Evolutionary conservation across 768 basidiomycete genomes (phyloP), one percentile per base, ranked within the genome.

Genomic region (Scleroderma citrinum): DNA sequence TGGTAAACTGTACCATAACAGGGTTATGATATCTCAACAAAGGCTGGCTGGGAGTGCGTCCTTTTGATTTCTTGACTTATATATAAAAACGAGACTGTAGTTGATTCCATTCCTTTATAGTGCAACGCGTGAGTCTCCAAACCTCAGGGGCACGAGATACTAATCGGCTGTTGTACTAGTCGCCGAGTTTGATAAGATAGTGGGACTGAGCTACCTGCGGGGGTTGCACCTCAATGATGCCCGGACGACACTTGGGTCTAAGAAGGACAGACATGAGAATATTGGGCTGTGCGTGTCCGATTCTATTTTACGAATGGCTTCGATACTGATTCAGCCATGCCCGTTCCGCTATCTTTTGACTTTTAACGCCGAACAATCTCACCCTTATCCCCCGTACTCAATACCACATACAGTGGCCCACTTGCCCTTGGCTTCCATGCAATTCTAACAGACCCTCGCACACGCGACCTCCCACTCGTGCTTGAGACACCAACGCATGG

Each of bases 161-260:
- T 31, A 44, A 14, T 44, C 24, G 16, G 35, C 14, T 17, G 21
- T 23, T 31, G 13, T 19, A 10, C 12, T 55, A 81, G 87, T 91
- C 65, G 58, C 69, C 11, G 68, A 76, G 40, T 91, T 93, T 56
- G 82, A 87, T 29, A 58, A 71, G n/a, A 68, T 77, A 51, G 73
- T 94, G 3, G 88, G 92, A 2, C 57, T 88, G 21, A 61, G 72
- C 12, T 92, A 90, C 60, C 78, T 93, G 14, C 75, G 80, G 3
- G 91, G 84, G 1, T 85, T 92, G 78, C 92, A 94, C 58, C 61
- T 92, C 39, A 94, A 94, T 60, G 91, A 92, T 61, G 87, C 86
- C 12, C 88, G 89, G 62, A 76, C 75, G 8, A 71, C 68, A 1
- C 71, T 80, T 12, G 76, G 72, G 3, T 83, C 84, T 12, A 83